Evolutionary conservation across 306 rosid genomes (phyloP).

Genomic region (Ormosia semicastrata): DNA sequence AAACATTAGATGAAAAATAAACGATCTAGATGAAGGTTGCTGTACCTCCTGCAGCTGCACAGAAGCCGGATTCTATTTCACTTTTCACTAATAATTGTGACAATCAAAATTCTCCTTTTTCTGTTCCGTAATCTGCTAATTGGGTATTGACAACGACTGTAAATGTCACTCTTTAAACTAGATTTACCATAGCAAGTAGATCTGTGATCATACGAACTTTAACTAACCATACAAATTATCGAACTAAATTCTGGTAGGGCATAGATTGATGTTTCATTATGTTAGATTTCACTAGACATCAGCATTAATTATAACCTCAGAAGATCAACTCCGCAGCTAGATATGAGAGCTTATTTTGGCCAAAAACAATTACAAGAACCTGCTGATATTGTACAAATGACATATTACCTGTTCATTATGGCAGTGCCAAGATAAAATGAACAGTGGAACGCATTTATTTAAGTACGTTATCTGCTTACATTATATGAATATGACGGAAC

Average conservation of each 20-base stretch:
- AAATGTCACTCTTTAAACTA: not conserved
- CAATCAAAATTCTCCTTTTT: not conserved
- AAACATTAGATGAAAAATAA: no score
- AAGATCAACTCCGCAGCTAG: not conserved
- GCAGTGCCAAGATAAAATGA: not conserved
- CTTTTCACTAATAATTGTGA: not conserved
- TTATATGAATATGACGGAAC: not conserved
- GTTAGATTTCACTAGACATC: not conserved
- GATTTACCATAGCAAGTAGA: not conserved
- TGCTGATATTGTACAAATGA: not conserved
- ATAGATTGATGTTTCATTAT: not conserved
- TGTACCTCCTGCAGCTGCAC: no score
- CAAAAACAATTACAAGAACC: not conserved
- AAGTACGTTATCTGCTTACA: not conserved
- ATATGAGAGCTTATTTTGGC: not conserved
- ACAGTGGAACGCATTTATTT: not conserved
- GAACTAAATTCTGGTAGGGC: no score
- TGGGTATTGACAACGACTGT: not conserved
- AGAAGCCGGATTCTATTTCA: no score
- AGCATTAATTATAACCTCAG: not conserved
- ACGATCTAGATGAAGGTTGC: no score
- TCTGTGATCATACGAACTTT: not conserved
- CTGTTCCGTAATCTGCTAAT: not conserved
- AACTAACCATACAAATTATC: not conserved
- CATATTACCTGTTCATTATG: not conserved